phyloP scores from a whole-genome alignment of 1,284 basidiomycete species.

The Malassezia brasiliensis region DNA sequence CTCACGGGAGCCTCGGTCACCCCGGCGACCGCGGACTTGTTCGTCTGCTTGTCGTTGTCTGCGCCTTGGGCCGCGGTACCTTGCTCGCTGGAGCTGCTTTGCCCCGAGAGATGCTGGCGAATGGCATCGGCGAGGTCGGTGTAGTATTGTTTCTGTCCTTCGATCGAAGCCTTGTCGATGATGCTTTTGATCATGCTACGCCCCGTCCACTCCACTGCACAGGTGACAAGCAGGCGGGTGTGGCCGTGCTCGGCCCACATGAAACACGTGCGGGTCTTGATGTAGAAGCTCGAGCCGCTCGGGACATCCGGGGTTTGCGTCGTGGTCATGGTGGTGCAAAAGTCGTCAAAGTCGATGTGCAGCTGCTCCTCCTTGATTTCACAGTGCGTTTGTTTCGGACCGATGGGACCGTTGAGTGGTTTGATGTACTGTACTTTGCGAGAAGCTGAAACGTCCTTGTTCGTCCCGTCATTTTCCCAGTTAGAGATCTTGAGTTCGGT shows the following conservation, averaged over 20 bases:
- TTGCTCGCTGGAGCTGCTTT: background rate
- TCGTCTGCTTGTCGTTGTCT: background rate
- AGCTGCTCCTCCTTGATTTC: constrained; percentile 76
- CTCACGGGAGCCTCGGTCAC: background rate
- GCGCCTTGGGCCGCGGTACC: background rate
- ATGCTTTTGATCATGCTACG: constrained; percentile 93
- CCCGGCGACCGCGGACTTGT: background rate
- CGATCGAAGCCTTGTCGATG: constrained; percentile 80
- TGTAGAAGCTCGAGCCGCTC: constrained; percentile 76
- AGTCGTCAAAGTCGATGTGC: constrained; percentile 73
- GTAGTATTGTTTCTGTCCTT: constrained; percentile 89
- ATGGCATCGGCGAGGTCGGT: constrained; percentile 72
- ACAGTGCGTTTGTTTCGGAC: constrained; percentile 90
- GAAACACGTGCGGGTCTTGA: constrained; percentile 87
- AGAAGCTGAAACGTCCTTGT: constrained; percentile 33
- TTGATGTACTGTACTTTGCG: constrained; percentile 93
- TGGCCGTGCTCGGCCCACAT: constrained; percentile 78
- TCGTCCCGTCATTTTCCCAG: constrained; percentile 47
- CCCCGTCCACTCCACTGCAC: constrained; percentile 89
- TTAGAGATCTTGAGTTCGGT: constrained; percentile 47
- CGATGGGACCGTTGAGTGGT: constrained; percentile 74
- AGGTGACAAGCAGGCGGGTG: constrained; percentile 73
- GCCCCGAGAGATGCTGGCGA: background rate
- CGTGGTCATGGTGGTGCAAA: constrained; percentile 72
- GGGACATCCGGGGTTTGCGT: constrained; percentile 91